Evolutionary conservation across 352 stramenopile species (phyloP), one percentile per base, ranked within the genome.

Genomic region (Phytophthora colocasiae): DNA sequence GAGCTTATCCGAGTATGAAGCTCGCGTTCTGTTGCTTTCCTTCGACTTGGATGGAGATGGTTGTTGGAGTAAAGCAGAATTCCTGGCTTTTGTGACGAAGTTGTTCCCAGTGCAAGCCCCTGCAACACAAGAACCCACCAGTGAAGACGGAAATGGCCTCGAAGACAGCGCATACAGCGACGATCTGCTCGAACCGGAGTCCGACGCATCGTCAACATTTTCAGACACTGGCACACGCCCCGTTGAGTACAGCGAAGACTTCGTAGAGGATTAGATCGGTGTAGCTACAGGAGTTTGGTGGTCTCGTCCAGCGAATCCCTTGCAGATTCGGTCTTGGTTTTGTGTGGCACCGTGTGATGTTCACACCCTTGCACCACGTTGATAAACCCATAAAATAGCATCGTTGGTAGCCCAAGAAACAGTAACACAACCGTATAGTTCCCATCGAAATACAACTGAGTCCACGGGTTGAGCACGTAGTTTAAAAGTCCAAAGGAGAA

Each of bases 401-500:
- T 38, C 1, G 83, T 93, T 6, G 84, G 84, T 0, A 84, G 44
- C 0, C 65, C 81, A 1, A 95, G 74, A 8, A 89, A 56, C 17
- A 81, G 14, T 14, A 95, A 54, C 26, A 88, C 75, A 1, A 81
- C 55, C 0, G 79, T 91, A 48, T 91, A 95, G 60, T 91, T 73
- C 27, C 84, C 84, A 5, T 74, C 58, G n/a, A 92, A 73, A 40
- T 87, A 89, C 46, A 75, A 71, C 60, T 93, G 86, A 1, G 86
- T 86, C 76, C 82, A 89, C 24, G 86, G 85, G 49, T 91, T 93
- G 41, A 95, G 69, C 8, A 84, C 15, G 57, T 93, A 95, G 63
- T 91, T 93, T 22, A 95, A 52, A 12, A 92, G 53, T 2, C 84
- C 80, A 41, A 92, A 90, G 0, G 72, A 60, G 49, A 93, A 95